These are phyloP conservation scores for Pontederia crassipes DNA, from an alignment of 176 grass and related monocot genomes.

Conservation along the genomic window DNA sequence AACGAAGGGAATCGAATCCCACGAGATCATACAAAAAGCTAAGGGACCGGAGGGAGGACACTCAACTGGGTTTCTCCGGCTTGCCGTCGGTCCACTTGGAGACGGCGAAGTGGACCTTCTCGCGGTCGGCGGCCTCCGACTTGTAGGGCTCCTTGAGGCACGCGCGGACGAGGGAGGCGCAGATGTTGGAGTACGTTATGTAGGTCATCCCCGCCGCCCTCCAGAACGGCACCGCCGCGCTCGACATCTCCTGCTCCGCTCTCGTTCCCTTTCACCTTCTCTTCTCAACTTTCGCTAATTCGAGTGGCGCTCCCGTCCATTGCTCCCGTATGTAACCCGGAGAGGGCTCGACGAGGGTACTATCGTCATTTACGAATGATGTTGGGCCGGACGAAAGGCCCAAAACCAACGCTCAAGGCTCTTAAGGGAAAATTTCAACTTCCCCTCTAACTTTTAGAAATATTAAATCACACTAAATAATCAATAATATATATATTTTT, in stretches of 20 bases:
- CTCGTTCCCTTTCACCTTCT: slow-evolving; percentile 4
- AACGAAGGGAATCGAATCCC: too few relatives aligned
- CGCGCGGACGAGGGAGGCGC: slow-evolving; percentile 64
- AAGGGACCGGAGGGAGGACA: not conserved
- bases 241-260: slow-evolving; percentile 21
- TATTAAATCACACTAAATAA: too few relatives aligned
- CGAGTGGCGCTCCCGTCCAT: too few relatives aligned
- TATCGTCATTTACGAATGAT: too few relatives aligned
- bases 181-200: slow-evolving; percentile 99
- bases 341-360: too few relatives aligned
- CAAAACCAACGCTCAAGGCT: too few relatives aligned
- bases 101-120: slow-evolving; percentile 98
- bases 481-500: too few relatives aligned
- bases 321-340: too few relatives aligned
- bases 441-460: too few relatives aligned
- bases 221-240: slow-evolving; percentile 81
- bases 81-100: slow-evolving; percentile 67
- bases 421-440: too few relatives aligned
- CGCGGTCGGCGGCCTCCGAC: slow-evolving; percentile 48
- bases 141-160: slow-evolving; percentile 92
- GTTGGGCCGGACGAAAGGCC: too few relatives aligned
- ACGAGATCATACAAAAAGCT: too few relatives aligned
- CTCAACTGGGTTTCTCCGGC: slow-evolving; percentile 66
- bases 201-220: slow-evolving; percentile 86
- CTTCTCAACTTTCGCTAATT: not conserved